Base-by-base conservation (phyloP, 257 asterid species). In the Penstemon barbatus region DNA sequence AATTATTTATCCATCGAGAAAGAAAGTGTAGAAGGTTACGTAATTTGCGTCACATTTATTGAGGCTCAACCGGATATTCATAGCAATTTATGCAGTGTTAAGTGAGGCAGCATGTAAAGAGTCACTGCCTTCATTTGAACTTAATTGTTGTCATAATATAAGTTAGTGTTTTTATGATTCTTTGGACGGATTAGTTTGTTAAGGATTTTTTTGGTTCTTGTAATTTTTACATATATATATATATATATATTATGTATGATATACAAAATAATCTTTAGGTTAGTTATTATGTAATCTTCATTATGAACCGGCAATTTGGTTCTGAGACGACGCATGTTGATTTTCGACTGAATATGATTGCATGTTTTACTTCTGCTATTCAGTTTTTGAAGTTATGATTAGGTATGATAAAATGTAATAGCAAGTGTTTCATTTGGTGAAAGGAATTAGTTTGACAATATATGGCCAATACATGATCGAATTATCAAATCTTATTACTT, bases 171-270 rank as follows among this genome's bases (percentile, higher is more conserved):
- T 69, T 55, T 71, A 57, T 54, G 51, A 82, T 82, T 78, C 83
- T 81, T 82, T 82, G 5, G 41, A 25, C 8, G 52, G 68, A 49
- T 57, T 69, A 65, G 70, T 18, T 57, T 58, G 19, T 64, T 37
- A 61, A 64, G 62, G 82, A 69, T 58, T 73, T 78, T 78, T 81
- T 78, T 68, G 61, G 72, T 74, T 69, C 46, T 5, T 73, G 65
- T 57, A 68, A 36, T 36, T 33, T 68, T 44, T 45, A 57, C 65
- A 10, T 13, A 12, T 15, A 15, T 15, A 15, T 15, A 15, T 15
- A 15, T 15, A n/a, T n/a, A 25, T 25, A 25, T 0, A 1, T 25
- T 25, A 33, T 46, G 38, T 62, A 5, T 42, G 5, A 12, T 56
- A 7, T 56, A 56, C 7, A 71, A 51, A 62, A 66, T 71, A 70